These are phyloP conservation scores for Pelargonium citronellum DNA, from an alignment of 441 rosid genomes.

Conservation along the genomic window DNA sequence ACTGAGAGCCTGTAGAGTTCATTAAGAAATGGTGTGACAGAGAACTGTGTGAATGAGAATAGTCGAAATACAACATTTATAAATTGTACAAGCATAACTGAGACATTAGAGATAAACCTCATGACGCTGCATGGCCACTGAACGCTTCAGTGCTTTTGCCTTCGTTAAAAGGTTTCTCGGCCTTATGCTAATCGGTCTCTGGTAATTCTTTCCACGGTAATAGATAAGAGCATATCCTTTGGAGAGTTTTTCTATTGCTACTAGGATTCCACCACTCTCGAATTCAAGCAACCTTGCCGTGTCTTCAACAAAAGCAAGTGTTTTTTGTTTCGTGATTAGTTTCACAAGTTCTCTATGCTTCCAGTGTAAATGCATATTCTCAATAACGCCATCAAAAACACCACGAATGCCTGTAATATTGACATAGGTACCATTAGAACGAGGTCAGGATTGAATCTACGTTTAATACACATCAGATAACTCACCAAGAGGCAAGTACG, in stretches of 20 bases:
- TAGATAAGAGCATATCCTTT: slow-evolving; percentile 84
- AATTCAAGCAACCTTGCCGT: slow-evolving; percentile 77
- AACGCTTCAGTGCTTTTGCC: slow-evolving; percentile 89
- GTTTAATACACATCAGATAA: slow-evolving; percentile 14
- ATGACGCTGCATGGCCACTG: slow-evolving; percentile 90
- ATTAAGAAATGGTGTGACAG: slow-evolving; percentile 13
- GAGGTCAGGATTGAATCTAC: neutral
- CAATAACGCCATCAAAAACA: slow-evolving; percentile 89
- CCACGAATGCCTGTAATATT: slow-evolving; percentile 76
- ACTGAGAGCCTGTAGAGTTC: slow-evolving; percentile 68
- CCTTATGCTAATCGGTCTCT: slow-evolving; percentile 73
- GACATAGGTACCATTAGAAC: slow-evolving; percentile 14
- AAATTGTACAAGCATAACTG: slow-evolving; percentile 11
- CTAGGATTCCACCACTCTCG: slow-evolving; percentile 92
- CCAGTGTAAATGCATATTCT: slow-evolving; percentile 98
- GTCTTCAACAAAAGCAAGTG: slow-evolving; percentile 79
- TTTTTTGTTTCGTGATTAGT: slow-evolving; percentile 85
- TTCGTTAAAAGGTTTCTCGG: slow-evolving; percentile 90
- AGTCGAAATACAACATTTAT: slow-evolving; percentile 9
- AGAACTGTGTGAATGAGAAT: slow-evolving; percentile 5
- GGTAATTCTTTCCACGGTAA: slow-evolving; percentile 90
- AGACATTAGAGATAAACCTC: slow-evolving; percentile 46
- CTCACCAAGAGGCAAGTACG: slow-evolving; percentile 87
- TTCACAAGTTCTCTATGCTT: slow-evolving; percentile 94
- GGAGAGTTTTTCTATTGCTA: slow-evolving; percentile 80